Base-by-base conservation (phyloP, 805 yeast genomes). In the Zygotorulaspora florentina region DNA sequence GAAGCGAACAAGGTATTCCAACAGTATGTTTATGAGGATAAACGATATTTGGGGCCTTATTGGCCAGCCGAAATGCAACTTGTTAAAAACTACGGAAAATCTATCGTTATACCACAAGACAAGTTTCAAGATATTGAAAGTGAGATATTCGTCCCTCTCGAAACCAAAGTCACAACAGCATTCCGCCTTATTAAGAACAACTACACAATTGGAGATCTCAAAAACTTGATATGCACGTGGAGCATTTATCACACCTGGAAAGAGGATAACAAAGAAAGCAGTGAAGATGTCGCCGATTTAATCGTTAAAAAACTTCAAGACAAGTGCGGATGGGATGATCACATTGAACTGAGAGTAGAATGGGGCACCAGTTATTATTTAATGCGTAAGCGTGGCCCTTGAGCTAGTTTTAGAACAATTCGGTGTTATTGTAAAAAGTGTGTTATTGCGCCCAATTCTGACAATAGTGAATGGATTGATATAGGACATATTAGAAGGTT, bases 201-300 rank as follows among this genome's bases (percentile, higher is more conserved):
- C 28, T 66, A 70, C 31, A 63, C 76, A 1, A 48, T 86, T 38
- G 57, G 52, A 2, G 79, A 72, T 10, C 76, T 75, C 48, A 59
- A 71, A n/a, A 63, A 69, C 28, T 82, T 83, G 57, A 58, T 82
- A 34, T 62, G 72, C 12, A 85, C 91, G 0, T 83, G 82, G 75
- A 83, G 93, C 57, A 73, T 85, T 1, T 76, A 73, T 53, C 85
- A 81, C 59, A 71, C 79, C 64, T 61, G 87, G 85, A 47, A 73
- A 65, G 65, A 61, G 40, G 71, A 61, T 4, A 65, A 79, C 45
- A 61, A 69, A 20, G 68, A 66, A 8, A 55, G 56, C 15, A 65
- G 58, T 18, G 60, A 60, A 3, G 83, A 80, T 54, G 65, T 81
- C 18, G 74, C 75, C 1, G 83, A 79, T 31, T 53, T 57, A 28